Conservation (phyloP, 192 early-diverging fungal genomes). For the Coemansia sp. region DNA sequence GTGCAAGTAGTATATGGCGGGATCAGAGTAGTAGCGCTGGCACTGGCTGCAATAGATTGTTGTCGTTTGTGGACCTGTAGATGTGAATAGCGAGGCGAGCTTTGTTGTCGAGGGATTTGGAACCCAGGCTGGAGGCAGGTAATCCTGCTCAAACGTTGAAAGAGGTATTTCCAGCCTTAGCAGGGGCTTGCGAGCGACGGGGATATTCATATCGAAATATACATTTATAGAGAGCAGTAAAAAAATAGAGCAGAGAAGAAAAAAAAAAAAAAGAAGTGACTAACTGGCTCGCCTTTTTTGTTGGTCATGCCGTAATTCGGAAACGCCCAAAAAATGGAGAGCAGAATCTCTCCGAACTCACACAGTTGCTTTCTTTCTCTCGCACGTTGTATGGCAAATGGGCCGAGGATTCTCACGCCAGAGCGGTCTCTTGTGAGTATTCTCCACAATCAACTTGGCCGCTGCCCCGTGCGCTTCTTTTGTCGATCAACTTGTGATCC, state of each 20-base stretch:
- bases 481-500: not conserved
- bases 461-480: not conserved
- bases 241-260: not conserved
- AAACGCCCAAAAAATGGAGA: not conserved
- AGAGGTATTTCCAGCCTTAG: constrained; percentile 20
- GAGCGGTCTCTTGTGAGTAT: too few relatives aligned
- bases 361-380: not conserved
- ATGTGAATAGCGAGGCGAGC: constrained; percentile 27
- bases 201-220: not conserved
- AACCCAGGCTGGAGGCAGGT: constrained; percentile 20
- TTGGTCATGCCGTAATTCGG: not conserved
- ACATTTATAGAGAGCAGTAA: not conserved
- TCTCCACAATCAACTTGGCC: not conserved
- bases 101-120: constrained; percentile 43
- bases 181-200: not conserved
- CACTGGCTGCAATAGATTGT: constrained; percentile 50
- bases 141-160: constrained; percentile 9
- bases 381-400: not conserved
- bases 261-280: not conserved
- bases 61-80: not conserved
- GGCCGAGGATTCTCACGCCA: too few relatives aligned
- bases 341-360: not conserved
- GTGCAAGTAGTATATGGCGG: constrained; percentile 22
- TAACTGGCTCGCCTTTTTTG: not conserved
- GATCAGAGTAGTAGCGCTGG: constrained; percentile 28